A percentile compares a stretch with the other conserved stretches of the same genome.
Conservation (phyloP, 768 basidiomycete species). For the Collybia sp. region DNA sequence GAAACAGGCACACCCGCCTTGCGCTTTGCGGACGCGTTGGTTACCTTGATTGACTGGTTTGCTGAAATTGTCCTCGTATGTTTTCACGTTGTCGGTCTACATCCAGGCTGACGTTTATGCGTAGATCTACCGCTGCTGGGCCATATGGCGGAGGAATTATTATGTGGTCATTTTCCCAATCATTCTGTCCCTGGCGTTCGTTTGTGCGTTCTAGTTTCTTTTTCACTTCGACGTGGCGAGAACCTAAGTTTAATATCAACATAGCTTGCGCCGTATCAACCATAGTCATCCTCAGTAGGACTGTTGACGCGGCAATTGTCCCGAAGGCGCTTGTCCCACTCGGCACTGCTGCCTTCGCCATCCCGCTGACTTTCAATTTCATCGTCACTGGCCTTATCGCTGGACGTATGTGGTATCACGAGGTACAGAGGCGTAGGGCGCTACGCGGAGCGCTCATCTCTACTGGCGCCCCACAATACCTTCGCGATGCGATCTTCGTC, state of each 20-base stretch:
- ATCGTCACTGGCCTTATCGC: slow-evolving; percentile 37
- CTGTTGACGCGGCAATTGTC: slow-evolving; percentile 24
- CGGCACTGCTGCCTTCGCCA: slow-evolving; percentile 26
- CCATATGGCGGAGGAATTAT: neutral
- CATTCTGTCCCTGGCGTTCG: neutral
- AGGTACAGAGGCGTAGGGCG: neutral
- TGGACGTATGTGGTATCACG: slow-evolving; percentile 27
- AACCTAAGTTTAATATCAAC: neutral
- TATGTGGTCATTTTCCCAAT: neutral
- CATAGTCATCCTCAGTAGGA: slow-evolving; percentile 17
- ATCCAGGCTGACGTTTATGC: neutral
- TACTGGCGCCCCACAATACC: slow-evolving; percentile 8
- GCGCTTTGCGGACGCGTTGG: neutral
- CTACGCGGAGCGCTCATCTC: slow-evolving; percentile 6
- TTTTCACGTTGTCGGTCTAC: neutral
- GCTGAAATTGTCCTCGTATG: neutral
- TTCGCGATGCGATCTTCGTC: slow-evolving; percentile 23
- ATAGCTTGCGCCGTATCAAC: neutral
- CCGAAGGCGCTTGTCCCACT: slow-evolving; percentile 29
- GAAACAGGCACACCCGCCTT: neutral
- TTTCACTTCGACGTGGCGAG: neutral
- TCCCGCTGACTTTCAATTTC: slow-evolving; percentile 37
- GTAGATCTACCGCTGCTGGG: neutral
- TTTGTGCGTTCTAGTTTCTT: neutral
- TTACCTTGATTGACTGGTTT: neutral